Conservation (phyloP, 306 rosid species). For the Vigna trinervia region DNA sequence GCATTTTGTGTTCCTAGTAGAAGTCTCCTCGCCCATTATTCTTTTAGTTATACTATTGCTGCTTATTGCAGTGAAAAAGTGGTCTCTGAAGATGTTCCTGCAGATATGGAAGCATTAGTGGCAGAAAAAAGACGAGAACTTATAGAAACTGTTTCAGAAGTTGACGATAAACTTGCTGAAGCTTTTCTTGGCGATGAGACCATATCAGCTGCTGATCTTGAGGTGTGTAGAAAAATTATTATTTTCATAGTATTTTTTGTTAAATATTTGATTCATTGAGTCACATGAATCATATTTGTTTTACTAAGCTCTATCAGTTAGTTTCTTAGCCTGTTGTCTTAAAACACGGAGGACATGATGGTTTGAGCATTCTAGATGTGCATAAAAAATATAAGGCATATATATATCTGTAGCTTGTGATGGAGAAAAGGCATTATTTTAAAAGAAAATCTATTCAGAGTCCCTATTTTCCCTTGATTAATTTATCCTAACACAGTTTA, state of each 20-base stretch:
- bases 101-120: constrained; percentile 78
- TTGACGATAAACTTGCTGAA: constrained; percentile 96
- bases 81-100: constrained; percentile 76
- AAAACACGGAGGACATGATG: not conserved
- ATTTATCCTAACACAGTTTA: not conserved
- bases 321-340: not conserved
- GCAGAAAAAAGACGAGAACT: constrained; percentile 91
- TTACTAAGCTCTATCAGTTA: constrained; percentile 28
- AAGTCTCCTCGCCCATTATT: constrained; percentile 6
- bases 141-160: constrained; percentile 90
- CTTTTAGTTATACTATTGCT: constrained; percentile 32
- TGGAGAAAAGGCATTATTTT: constrained; percentile 13
- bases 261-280: constrained; percentile 14
- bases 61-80: constrained; percentile 70
- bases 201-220: constrained; percentile 81
- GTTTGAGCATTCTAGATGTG: constrained; percentile 11
- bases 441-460: not conserved
- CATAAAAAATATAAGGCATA: constrained; percentile 7
- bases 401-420: constrained; percentile 14
- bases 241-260: not conserved
- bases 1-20: constrained; percentile 5
- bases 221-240: constrained; percentile 56
- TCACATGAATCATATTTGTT: constrained; percentile 17
- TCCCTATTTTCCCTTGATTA: constrained; percentile 31
- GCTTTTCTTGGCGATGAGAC: constrained; percentile 87